phyloP scores from a whole-genome alignment of 768 basidiomycete species.

The Lentinus brumalis region DNA sequence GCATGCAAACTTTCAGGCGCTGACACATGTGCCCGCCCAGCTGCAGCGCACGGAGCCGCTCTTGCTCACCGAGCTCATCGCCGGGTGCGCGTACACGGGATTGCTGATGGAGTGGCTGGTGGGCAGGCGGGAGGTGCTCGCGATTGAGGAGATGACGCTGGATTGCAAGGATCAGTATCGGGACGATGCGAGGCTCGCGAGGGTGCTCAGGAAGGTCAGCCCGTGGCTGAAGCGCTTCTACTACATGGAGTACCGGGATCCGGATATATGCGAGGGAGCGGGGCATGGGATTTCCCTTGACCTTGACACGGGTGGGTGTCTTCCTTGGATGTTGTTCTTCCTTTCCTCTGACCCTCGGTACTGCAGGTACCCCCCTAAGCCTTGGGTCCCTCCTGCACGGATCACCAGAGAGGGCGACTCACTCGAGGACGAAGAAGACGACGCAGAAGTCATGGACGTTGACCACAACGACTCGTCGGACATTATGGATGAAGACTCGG shows the following conservation, averaged over 20 bases:
- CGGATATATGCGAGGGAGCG: neutral
- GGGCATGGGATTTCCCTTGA: neutral
- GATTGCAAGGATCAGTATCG: neutral
- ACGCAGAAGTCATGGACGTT: neutral
- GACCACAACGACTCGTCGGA: neutral
- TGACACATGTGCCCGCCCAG: constrained; percentile 5
- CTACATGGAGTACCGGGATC: neutral
- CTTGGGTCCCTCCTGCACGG: neutral
- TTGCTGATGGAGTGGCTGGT: constrained; percentile 7
- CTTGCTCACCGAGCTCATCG: constrained; percentile 2
- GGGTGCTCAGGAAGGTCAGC: constrained; percentile 1
- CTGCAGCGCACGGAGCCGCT: neutral
- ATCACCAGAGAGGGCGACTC: neutral
- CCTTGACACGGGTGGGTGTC: neutral
- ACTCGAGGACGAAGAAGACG: neutral
- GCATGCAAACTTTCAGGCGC: neutral
- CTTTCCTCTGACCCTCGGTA: too few relatives aligned
- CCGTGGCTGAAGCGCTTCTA: constrained; percentile 1
- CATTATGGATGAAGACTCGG: neutral
- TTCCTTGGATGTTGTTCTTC: too few relatives aligned
- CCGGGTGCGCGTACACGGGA: neutral
- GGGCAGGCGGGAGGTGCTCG: neutral
- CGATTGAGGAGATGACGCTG: neutral
- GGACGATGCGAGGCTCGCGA: constrained; percentile 3
- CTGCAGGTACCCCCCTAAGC: neutral